These are phyloP conservation scores for Coemansia sp. DNA, from an alignment of 192 early-diverging fungal species.

Conservation along the genomic window DNA sequence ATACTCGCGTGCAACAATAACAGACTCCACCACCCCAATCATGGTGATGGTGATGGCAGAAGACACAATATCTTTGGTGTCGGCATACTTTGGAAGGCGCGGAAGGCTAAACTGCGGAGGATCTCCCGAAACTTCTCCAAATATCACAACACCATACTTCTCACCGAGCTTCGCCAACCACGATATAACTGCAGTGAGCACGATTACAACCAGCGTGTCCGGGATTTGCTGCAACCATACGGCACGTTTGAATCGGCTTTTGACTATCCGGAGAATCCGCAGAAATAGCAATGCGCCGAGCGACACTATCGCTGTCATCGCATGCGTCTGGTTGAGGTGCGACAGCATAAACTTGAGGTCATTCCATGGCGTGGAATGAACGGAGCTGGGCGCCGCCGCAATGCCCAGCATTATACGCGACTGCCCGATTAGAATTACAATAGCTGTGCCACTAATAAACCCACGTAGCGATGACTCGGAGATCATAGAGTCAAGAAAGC, in stretches of 20 bases:
- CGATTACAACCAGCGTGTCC: conserved; percentile 87
- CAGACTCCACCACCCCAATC: conserved; percentile 97
- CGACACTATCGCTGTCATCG: conserved; percentile 69
- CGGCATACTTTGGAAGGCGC: conserved; percentile 61
- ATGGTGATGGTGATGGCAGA: conserved; percentile 88
- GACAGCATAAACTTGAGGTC: conserved; percentile 67
- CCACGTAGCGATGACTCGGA: conserved; percentile 91
- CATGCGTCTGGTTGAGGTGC: conserved; percentile 65
- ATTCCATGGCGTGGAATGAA: conserved; percentile 76
- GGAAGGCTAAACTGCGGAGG: conserved; percentile 58
- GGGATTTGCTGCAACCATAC: conserved; percentile 75
- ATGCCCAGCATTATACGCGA: conserved; percentile 71
- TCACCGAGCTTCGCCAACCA: conserved; percentile 58
- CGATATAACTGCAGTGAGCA: conserved; percentile 68
- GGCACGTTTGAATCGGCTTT: conserved; percentile 31
- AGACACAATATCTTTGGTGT: conserved; percentile 67
- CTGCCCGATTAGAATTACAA: conserved; percentile 91
- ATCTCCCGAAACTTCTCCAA: conserved; percentile 71
- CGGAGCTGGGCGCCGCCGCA: conserved; percentile 50
- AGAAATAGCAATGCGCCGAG: conserved; percentile 70
- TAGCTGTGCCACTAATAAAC: conserved; percentile 91
- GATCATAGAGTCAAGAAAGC: conserved; percentile 96
- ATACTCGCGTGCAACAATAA: conserved; percentile 92
- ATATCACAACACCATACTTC: conserved; percentile 66
- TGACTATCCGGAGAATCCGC: conserved; percentile 47